Conservation (phyloP, 176 grass and related monocot species). For the Carex parvula region DNA sequence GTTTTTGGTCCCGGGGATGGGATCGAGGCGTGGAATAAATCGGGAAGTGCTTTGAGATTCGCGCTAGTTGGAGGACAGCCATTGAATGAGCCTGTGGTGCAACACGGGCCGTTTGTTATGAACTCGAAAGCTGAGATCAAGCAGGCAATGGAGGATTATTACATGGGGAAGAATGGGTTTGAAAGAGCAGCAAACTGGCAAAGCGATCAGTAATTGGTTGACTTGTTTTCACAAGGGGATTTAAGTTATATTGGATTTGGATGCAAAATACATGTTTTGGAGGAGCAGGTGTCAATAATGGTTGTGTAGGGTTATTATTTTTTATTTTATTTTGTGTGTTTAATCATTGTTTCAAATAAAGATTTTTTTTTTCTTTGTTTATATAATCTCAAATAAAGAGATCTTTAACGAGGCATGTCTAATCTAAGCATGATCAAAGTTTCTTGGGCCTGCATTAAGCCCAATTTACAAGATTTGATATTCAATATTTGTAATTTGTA, state of each 20-base stretch:
- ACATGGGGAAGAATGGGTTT: constrained; percentile 56
- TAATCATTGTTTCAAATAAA: not conserved
- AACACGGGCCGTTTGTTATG: constrained; percentile 82
- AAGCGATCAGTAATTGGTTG: not conserved
- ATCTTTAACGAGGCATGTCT: too few relatives aligned
- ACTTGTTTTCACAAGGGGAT: not conserved
- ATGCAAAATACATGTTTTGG: not conserved
- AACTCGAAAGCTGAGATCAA: constrained; percentile 63
- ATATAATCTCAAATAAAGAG: too few relatives aligned
- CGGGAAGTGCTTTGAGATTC: constrained; percentile 42
- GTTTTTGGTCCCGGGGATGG: constrained; percentile 62
- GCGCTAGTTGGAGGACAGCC: constrained; percentile 58
- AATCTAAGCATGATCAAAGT: too few relatives aligned
- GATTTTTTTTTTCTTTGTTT: not conserved
- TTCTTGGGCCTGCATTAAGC: too few relatives aligned
- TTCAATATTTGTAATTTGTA: too few relatives aligned
- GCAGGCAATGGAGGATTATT: constrained; percentile 72
- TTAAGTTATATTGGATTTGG: not conserved
- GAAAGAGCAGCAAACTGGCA: constrained; percentile 59
- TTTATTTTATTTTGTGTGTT: not conserved
- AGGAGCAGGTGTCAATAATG: not conserved
- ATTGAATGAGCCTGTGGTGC: constrained; percentile 51
- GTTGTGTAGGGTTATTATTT: not conserved
- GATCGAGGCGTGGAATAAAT: constrained; percentile 57
- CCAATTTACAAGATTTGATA: too few relatives aligned